Conservation (phyloP, 495 filamentous ascomycete genomes). For the Neurospora cerealis region DNA sequence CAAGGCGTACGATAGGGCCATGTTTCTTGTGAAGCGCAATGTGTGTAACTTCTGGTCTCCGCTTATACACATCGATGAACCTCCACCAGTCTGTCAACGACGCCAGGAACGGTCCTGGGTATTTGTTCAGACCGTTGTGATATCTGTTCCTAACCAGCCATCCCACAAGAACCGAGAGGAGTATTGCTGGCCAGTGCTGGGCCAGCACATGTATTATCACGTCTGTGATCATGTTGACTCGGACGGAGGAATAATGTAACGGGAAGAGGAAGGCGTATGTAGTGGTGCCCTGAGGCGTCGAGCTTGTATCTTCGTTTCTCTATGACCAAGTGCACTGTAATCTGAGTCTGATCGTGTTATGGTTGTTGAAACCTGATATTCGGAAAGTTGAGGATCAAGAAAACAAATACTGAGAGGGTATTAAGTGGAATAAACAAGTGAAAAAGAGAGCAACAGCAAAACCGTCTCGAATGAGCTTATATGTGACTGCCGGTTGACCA, state of each 20-base stretch:
- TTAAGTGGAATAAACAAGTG: background rate
- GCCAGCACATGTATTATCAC: slow-evolving; percentile 20
- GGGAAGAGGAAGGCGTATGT: background rate
- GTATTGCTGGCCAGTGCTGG: slow-evolving; percentile 39
- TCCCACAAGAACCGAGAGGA: slow-evolving; percentile 18
- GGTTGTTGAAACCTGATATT: background rate
- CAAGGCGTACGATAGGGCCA: slow-evolving; percentile 60
- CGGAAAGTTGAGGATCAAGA: background rate
- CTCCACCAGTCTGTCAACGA: slow-evolving; percentile 62
- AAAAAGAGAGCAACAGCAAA: background rate
- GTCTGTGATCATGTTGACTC: slow-evolving; percentile 15
- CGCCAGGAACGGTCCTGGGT: slow-evolving; percentile 58
- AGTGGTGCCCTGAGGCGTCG: background rate
- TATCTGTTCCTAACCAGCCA: slow-evolving; percentile 49
- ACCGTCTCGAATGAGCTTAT: background rate
- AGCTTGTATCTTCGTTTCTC: background rate
- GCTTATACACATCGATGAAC: slow-evolving; percentile 51
- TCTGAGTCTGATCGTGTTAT: background rate
- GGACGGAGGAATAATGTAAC: background rate
- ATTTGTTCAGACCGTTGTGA: slow-evolving; percentile 50
- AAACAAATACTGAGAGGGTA: background rate
- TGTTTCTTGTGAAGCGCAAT: slow-evolving; percentile 58
- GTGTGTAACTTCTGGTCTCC: slow-evolving; percentile 55
- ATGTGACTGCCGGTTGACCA: background rate
- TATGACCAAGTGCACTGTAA: background rate